These are phyloP conservation scores for Arthrocladium fulminans DNA, from an alignment of 2,329 filamentous ascomycete genomes.

Conservation along the genomic window DNA sequence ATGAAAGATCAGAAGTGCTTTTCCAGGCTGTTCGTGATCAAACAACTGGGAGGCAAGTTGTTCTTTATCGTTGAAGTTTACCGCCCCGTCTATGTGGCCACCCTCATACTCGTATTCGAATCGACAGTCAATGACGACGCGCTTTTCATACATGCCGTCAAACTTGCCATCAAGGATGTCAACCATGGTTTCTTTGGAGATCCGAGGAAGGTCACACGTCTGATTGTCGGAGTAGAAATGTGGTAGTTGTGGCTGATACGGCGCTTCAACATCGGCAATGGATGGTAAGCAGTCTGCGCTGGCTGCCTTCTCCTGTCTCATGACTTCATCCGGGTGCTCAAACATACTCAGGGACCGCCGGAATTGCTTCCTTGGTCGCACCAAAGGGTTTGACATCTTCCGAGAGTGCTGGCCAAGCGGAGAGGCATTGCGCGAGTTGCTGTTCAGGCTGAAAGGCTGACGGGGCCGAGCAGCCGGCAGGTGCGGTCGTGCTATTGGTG, in stretches of 20 bases:
- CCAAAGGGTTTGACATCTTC: constrained; percentile 61
- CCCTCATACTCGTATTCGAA: constrained; percentile 99
- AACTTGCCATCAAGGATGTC: constrained; percentile 83
- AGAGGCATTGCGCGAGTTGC: constrained; percentile 60
- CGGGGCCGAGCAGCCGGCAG: constrained; percentile 16
- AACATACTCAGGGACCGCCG: constrained; percentile 96
- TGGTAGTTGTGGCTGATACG: constrained; percentile 58
- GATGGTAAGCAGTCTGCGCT: constrained; percentile 55
- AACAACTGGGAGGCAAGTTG: constrained; percentile 72
- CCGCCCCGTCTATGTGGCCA: constrained; percentile 83
- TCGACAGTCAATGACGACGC: constrained; percentile 87
- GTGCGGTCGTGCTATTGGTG: constrained; percentile 27
- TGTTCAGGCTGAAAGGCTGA: constrained; percentile 37
- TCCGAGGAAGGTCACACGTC: constrained; percentile 78
- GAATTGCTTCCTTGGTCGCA: constrained; percentile 76
- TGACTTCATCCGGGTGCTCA: constrained; percentile 78
- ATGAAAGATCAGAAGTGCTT: constrained; percentile 82
- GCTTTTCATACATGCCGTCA: constrained; percentile 64
- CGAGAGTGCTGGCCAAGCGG: constrained; percentile 63
- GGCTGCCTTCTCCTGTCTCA: constrained; percentile 62
- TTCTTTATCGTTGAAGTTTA: constrained; percentile 98
- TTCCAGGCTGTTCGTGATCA: constrained; percentile 51
- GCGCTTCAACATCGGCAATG: constrained; percentile 72
- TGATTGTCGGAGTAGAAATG: constrained; percentile 75
- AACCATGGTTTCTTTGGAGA: constrained; percentile 70